A percentile compares a stretch with the other conserved stretches of the same genome.
Evolutionary conservation across 768 basidiomycete species (phyloP).

Genomic region (Brasilioporus rufonigricans): DNA sequence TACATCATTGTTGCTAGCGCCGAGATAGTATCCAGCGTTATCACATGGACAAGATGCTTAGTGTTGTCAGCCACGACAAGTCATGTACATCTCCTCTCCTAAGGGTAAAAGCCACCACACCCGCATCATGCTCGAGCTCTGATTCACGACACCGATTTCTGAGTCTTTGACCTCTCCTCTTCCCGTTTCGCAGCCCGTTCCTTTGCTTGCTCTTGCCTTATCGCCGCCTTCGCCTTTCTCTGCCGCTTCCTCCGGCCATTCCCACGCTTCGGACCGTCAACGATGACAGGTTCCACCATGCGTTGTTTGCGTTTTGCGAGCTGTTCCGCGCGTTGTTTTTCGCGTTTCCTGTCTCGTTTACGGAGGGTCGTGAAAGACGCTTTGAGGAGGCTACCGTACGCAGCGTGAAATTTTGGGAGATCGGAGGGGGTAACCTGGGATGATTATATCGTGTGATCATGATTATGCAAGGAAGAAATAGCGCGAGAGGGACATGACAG

Average conservation of each 20-base stretch:
- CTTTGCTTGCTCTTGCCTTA: constrained; percentile 69
- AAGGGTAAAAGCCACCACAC: too few relatives aligned
- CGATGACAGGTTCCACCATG: constrained; percentile 67
- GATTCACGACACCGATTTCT: constrained; percentile 4
- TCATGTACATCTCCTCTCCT: too few relatives aligned
- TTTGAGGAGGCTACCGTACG: constrained; percentile 80
- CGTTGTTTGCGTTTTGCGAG: constrained; percentile 67
- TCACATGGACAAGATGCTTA: too few relatives aligned
- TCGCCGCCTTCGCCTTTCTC: constrained; percentile 61
- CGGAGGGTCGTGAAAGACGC: constrained; percentile 75
- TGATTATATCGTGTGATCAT: constrained; percentile 1
- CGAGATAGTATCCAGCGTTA: too few relatives aligned
- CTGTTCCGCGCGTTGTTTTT: constrained; percentile 74
- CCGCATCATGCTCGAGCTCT: too few relatives aligned
- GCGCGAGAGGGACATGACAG: too few relatives aligned
- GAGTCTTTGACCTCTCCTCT: constrained; percentile 35
- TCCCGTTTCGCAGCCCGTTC: constrained; percentile 60
- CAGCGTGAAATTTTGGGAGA: constrained; percentile 65
- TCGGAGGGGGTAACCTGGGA: constrained; percentile 62
- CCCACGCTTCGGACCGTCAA: constrained; percentile 75
- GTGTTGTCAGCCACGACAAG: too few relatives aligned
- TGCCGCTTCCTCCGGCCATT: constrained; percentile 70
- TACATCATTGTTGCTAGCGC: too few relatives aligned
- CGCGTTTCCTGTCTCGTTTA: constrained; percentile 93
- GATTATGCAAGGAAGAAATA: too few relatives aligned